A percentile compares a stretch with the other conserved stretches of the same genome.
These are phyloP conservation scores for Nissolia schottii DNA, from an alignment of 306 rosid genomes.

Conservation along the genomic window DNA sequence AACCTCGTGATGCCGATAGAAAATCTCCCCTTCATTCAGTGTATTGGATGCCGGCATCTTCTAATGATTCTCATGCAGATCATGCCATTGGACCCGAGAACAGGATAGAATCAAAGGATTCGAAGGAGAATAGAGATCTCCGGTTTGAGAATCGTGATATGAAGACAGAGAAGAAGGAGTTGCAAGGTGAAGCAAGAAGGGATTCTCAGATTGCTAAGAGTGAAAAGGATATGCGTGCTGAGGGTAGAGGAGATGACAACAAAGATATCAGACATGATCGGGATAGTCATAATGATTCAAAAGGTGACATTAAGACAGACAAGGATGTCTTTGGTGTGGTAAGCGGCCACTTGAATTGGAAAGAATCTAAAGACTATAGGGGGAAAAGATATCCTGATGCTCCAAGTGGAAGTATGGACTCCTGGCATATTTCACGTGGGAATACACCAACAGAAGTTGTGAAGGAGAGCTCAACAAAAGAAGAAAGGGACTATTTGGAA, in stretches of 20 bases:
- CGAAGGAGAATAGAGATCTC: constrained; percentile 60
- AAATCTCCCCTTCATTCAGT: constrained; percentile 66
- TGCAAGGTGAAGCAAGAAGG: constrained; percentile 55
- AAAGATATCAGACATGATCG: constrained; percentile 67
- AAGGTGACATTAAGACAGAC: constrained; percentile 56
- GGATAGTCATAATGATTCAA: constrained; percentile 55
- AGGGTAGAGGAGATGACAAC: constrained; percentile 55
- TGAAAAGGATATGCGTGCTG: constrained; percentile 70
- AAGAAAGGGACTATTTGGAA: constrained; percentile 64
- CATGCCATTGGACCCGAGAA: constrained; percentile 47
- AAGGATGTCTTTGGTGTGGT: constrained; percentile 50
- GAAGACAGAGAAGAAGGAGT: constrained; percentile 61
- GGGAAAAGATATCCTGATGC: constrained; percentile 65
- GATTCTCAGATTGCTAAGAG: constrained; percentile 61
- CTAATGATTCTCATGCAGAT: constrained; percentile 56
- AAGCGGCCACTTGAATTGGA: constrained; percentile 61
- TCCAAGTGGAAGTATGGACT: constrained; percentile 50
- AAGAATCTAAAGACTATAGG: constrained; percentile 70
- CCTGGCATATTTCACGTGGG: constrained; percentile 57
- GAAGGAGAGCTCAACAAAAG: constrained; percentile 48
- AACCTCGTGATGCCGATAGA: constrained; percentile 72
- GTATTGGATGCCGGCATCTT: constrained; percentile 57
- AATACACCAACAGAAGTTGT: constrained; percentile 60
- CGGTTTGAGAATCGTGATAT: constrained; percentile 73
- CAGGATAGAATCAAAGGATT: constrained; percentile 59